Evolutionary conservation across 108 stramenopile species (phyloP).

Genomic region (Mayamaea pseudoterrestris): DNA sequence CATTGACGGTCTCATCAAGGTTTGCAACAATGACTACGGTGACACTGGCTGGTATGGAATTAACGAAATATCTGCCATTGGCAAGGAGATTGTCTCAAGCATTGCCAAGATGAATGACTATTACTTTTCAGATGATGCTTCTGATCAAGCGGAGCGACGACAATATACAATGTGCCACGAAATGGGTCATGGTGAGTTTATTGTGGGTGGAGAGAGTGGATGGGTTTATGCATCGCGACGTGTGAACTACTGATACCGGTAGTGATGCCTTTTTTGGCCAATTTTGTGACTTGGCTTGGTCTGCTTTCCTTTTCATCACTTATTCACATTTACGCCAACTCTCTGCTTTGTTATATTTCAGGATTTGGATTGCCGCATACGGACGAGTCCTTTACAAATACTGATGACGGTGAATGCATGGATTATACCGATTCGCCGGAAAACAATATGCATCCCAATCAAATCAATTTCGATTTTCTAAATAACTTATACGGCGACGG

Average conservation of each 20-base stretch:
- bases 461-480: conserved; percentile 44
- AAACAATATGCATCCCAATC: conserved; percentile 43
- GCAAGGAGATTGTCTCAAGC: conserved; percentile 42
- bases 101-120: conserved; percentile 64
- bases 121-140: conserved; percentile 24
- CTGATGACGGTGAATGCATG: conserved; percentile 77
- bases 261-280: too few species aligned
- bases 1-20: conserved; percentile 37
- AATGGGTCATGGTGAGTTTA: conserved; percentile 11
- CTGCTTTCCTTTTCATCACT: too few species aligned
- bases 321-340: too few species aligned
- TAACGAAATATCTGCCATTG: conserved; percentile 41
- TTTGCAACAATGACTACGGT: conserved; percentile 78
- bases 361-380: conserved; percentile 71
- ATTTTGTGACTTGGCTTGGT: too few species aligned
- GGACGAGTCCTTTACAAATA: conserved; percentile 73
- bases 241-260: too few species aligned
- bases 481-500: conserved; percentile 50
- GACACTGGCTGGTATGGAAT: conserved; percentile 69
- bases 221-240: too few species aligned
- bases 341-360: too few species aligned
- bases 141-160: conserved; percentile 21
- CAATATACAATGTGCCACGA: conserved; percentile 68
- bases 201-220: too few species aligned
- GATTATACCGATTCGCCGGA: conserved; percentile 43